Evolutionary conservation across 371 early-diverging fungal genomes (phyloP).

Genomic region (Haplosporangium sp.): DNA sequence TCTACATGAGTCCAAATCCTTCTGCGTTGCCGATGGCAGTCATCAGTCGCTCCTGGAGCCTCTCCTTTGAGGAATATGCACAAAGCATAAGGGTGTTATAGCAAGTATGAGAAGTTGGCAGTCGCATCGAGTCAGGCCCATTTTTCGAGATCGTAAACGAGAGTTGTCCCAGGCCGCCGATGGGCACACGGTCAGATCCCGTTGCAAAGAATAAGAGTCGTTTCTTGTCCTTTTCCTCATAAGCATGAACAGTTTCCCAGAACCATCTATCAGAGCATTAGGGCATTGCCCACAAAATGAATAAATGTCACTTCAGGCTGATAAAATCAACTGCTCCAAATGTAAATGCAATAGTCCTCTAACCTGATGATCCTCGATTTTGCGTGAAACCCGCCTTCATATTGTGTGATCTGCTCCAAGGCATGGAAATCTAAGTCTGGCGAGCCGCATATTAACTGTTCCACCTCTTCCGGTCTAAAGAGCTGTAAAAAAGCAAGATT

Average conservation of each 20-base stretch:
- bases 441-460: slow-evolving; percentile 94
- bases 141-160: slow-evolving; percentile 97
- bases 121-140: slow-evolving; percentile 91
- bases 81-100: slow-evolving; percentile 96
- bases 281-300: neutral
- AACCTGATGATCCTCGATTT: slow-evolving; percentile 74
- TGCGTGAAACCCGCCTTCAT: slow-evolving; percentile 87
- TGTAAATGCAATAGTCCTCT: neutral
- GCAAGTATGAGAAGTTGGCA: slow-evolving; percentile 92
- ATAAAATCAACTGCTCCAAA: neutral
- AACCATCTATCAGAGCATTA: slow-evolving; percentile 65
- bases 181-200: slow-evolving; percentile 96
- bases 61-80: slow-evolving; percentile 88
- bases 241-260: slow-evolving; percentile 93
- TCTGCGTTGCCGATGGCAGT: slow-evolving; percentile 97
- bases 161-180: slow-evolving; percentile 90
- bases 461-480: slow-evolving; percentile 95
- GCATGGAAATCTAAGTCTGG: slow-evolving; percentile 89
- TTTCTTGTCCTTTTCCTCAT: slow-evolving; percentile 88
- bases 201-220: slow-evolving; percentile 96
- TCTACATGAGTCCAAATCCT: slow-evolving; percentile 94
- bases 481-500: slow-evolving; percentile 55
- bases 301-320: neutral
- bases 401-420: slow-evolving; percentile 84
- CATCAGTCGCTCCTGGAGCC: slow-evolving; percentile 86